Base-by-base conservation (phyloP, 2,329 filamentous ascomycete genomes). In the Aspergillus ruber region DNA sequence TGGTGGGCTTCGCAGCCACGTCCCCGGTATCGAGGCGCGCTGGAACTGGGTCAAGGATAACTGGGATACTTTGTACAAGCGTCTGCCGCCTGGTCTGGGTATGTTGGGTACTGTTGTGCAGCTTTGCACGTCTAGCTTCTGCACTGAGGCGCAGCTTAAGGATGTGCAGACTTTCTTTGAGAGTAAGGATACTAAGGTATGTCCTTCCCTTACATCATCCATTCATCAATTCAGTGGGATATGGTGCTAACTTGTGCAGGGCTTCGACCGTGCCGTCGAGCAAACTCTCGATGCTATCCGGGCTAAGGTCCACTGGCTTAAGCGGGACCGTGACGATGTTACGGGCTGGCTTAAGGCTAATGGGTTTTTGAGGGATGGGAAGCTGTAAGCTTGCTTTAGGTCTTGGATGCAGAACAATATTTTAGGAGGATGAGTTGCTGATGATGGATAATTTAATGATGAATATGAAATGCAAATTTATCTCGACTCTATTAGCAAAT, bases 221-320 rank as follows among this genome's bases (percentile, higher is more conserved):
- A 33, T 7, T 36, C 27, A n/a, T 35, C 17, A 2, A n/a, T 15
- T 15, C 4, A 17, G 15, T 17, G 3, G 6, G 12, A 13, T 46
- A 18, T n/a, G 12, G 15, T 45, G 50, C 55, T 60, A 50, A 60
- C 42, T 23, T 48, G 25, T 25, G 39, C 51, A 77, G 69, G 81
- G 89, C 39, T 97, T 89, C 62, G 88, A 95, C 63, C 84, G 90
- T 65, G 84, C 87, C 43, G 75, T 97, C 49, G 88, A 89, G n/a
- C 91, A 97, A 75, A 91, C 86, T 66, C 78, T 86, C 57, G 91
- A 97, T 67, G 78, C 84, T 3, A 85, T 96, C 60, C 81, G 81
- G 51, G 90, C 90, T 47, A 97, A 95, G 81, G 78, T 85, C 58
- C 80, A 83, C 50, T 95, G 88, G 88, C 66, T 94, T 47, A 72